Conservation (phyloP, 2,329 filamentous ascomycete genomes). For the Aspergillus chevalieri region DNA sequence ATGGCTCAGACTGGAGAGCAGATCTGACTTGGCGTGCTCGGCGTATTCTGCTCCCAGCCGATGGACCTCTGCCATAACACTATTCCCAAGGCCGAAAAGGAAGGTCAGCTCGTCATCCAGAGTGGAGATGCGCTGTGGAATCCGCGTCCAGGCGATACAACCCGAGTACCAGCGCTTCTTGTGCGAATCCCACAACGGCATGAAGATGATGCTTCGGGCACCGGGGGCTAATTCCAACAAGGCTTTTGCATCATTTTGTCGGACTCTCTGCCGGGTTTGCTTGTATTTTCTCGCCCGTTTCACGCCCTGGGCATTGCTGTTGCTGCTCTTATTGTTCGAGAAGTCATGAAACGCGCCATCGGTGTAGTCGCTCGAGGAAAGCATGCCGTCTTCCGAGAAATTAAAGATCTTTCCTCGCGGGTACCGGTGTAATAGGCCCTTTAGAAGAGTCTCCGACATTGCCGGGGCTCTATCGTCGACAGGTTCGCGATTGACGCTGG, state of each 20-base stretch:
- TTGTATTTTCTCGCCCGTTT: conserved; percentile 5
- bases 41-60: conserved; percentile 25
- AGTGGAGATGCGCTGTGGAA: conserved; percentile 20
- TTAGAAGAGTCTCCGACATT: conserved; percentile 37
- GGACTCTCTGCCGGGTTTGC: conserved; percentile 7
- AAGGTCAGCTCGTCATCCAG: conserved; percentile 23
- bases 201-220: conserved; percentile 23
- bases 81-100: conserved; percentile 26
- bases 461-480: conserved; percentile 9
- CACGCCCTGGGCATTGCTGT: not conserved
- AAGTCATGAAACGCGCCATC: conserved; percentile 6
- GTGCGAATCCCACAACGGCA: conserved; percentile 30
- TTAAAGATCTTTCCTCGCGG: conserved; percentile 45
- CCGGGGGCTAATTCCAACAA: conserved; percentile 18
- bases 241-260: conserved; percentile 13
- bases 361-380: conserved; percentile 19
- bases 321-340: not conserved
- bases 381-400: conserved; percentile 35
- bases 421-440: conserved; percentile 39
- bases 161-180: conserved; percentile 26
- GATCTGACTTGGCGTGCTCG: conserved; percentile 27
- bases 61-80: conserved; percentile 28
- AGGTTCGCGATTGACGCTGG: conserved; percentile 22
- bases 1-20: conserved; percentile 30
- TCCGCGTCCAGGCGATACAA: conserved; percentile 22